Conservation (phyloP, 345 rosid genomes). For the Sisymbrium irio region DNA sequence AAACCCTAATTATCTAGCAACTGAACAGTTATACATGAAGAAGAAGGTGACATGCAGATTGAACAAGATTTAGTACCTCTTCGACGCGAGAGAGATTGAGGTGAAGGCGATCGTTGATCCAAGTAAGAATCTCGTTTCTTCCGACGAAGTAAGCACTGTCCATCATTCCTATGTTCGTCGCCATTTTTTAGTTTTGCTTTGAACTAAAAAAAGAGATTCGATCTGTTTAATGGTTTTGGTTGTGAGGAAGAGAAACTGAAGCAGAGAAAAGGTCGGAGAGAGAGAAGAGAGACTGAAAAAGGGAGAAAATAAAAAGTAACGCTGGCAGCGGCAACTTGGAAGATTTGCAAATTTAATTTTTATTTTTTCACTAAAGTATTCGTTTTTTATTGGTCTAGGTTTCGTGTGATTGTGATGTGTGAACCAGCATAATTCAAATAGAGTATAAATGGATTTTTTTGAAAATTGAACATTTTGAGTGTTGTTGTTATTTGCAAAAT, state of each 20-base stretch:
- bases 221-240: conserved; percentile 2
- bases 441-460: no score
- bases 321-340: conserved; percentile 31
- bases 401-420: neutral
- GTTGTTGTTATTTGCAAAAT: neutral
- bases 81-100: conserved; percentile 86
- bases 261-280: neutral
- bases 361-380: neutral
- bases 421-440: neutral
- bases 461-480: neutral
- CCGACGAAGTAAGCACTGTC: conserved; percentile 97
- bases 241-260: conserved; percentile 12
- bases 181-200: conserved; percentile 40
- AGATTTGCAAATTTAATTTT: conserved; percentile 29
- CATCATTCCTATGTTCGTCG: conserved; percentile 89
- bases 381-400: neutral
- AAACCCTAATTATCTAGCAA: neutral
- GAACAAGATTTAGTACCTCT: no score
- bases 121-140: conserved; percentile 78
- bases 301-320: neutral
- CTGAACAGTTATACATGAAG: neutral
- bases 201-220: neutral
- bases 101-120: conserved; percentile 91
- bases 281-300: neutral
- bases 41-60: conserved; percentile 11